These are phyloP conservation scores for Colletotrichum sp. DNA, from an alignment of 2,329 filamentous ascomycete genomes.

Conservation along the genomic window DNA sequence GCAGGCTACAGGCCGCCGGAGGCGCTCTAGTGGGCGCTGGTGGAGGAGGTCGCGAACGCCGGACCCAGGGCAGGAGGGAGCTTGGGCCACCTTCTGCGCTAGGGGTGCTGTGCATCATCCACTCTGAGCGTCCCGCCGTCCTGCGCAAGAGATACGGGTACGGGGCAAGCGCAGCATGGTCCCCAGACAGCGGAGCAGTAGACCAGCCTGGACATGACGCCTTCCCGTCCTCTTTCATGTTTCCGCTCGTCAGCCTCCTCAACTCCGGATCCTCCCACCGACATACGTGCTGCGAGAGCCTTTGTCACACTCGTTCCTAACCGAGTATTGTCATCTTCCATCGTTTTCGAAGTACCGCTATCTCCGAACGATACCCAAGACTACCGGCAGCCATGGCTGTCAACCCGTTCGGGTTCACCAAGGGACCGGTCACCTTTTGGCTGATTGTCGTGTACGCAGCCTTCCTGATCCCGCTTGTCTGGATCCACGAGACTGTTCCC, in stretches of 20 bases:
- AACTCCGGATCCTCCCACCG: background rate
- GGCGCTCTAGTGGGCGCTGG: background rate
- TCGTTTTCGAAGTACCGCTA: background rate
- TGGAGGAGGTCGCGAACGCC: background rate
- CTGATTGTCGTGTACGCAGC: conserved; percentile 78
- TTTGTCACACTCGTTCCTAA: background rate
- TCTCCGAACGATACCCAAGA: background rate
- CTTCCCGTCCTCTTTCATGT: background rate
- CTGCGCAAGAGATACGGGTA: background rate
- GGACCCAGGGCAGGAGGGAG: conserved; percentile 37
- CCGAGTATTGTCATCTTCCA: background rate
- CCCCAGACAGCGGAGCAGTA: background rate
- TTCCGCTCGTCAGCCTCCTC: background rate
- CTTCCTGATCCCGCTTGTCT: conserved; percentile 73
- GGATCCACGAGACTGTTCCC: conserved; percentile 77
- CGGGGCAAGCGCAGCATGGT: background rate
- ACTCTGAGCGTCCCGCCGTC: background rate
- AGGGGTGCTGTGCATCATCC: background rate
- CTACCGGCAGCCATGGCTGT: conserved; percentile 18
- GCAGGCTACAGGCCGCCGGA: background rate
- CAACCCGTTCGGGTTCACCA: conserved; percentile 76
- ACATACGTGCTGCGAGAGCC: background rate
- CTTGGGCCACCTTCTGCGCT: conserved; percentile 25
- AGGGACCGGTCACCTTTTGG: conserved; percentile 82
- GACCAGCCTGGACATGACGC: conserved; percentile 5